Percentiles rank a stretch among this genome's conserved stretches.
Evolutionary conservation across 306 rosid genomes (phyloP).

Genomic region (Abrus precatorius): DNA sequence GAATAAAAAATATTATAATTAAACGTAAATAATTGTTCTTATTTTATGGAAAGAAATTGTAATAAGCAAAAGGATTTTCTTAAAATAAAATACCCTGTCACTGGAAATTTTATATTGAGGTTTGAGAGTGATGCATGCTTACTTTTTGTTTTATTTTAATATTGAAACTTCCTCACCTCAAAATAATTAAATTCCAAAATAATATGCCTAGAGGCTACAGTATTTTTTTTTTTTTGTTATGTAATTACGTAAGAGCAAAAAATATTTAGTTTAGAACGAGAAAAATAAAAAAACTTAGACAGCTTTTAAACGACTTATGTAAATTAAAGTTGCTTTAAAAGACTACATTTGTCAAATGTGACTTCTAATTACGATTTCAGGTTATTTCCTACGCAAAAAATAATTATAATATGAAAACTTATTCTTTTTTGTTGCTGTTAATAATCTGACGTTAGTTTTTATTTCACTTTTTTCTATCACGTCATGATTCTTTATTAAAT

Average conservation of each 20-base stretch:
- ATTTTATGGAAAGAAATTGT: too few relatives aligned
- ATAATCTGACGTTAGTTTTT: neutral
- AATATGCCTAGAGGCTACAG: too few relatives aligned
- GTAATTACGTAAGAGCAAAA: neutral
- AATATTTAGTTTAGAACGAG: neutral
- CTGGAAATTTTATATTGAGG: too few relatives aligned
- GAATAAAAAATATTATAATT: too few relatives aligned
- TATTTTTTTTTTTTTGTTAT: neutral
- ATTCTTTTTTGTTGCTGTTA: neutral
- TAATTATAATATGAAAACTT: neutral
- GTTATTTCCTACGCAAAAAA: neutral
- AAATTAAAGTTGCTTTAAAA: neutral
- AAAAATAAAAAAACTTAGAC: neutral
- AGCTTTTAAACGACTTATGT: neutral
- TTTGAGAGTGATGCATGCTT: too few relatives aligned
- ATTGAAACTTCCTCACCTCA: too few relatives aligned
- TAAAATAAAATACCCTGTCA: too few relatives aligned
- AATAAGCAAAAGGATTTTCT: too few relatives aligned
- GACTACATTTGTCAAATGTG: neutral
- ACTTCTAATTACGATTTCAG: neutral
- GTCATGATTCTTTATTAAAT: too few relatives aligned
- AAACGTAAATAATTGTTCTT: too few relatives aligned
- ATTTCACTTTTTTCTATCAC: neutral
- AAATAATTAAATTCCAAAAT: neutral
- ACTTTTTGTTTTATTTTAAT: too few relatives aligned